Conservation (phyloP, 2,329 filamentous ascomycete species). For the Stachybotrys echinatus region DNA sequence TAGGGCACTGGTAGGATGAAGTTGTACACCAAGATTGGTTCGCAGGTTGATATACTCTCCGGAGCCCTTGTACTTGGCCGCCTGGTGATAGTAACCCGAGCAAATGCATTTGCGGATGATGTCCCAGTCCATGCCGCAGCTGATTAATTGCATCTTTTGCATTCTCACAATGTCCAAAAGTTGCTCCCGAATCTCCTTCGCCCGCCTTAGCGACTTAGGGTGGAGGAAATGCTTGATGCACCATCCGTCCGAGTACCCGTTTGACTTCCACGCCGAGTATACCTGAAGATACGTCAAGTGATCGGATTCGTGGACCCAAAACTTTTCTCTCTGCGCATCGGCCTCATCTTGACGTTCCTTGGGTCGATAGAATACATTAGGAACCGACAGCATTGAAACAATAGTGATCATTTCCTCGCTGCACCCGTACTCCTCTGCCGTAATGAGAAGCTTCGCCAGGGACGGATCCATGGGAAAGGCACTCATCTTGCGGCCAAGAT, state of each 20-base stretch:
- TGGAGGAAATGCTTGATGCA: constrained; percentile 91
- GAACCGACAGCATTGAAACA: constrained; percentile 95
- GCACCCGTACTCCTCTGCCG: constrained; percentile 81
- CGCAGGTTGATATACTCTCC: constrained; percentile 97
- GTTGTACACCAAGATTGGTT: constrained; percentile 87
- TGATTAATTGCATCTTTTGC: constrained; percentile 82
- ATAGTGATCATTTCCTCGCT: constrained; percentile 98
- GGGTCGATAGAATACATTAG: constrained; percentile 92
- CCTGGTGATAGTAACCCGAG: constrained; percentile 96
- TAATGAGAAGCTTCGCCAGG: constrained; percentile 90
- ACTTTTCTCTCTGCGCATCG: constrained; percentile 91
- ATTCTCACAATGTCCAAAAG: constrained; percentile 89
- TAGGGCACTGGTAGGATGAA: constrained; percentile 89
- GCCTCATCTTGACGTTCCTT: constrained; percentile 97
- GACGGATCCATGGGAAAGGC: constrained; percentile 98
- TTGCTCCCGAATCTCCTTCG: constrained; percentile 92
- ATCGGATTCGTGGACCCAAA: constrained; percentile 96
- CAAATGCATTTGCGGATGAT: constrained; percentile 94
- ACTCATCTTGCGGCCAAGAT: constrained; percentile 87
- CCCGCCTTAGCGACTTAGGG: constrained; percentile 84
- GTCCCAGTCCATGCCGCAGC: constrained; percentile 96
- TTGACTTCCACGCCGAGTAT: constrained; percentile 90
- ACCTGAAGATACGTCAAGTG: constrained; percentile 94
- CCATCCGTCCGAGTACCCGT: constrained; percentile 87
- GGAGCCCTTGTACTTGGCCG: constrained; percentile 90